A percentile compares a stretch with the other conserved stretches of the same genome.
phyloP scores from a whole-genome alignment of 2,329 filamentous ascomycete species.

The Arachnopeziza araneosa region DNA sequence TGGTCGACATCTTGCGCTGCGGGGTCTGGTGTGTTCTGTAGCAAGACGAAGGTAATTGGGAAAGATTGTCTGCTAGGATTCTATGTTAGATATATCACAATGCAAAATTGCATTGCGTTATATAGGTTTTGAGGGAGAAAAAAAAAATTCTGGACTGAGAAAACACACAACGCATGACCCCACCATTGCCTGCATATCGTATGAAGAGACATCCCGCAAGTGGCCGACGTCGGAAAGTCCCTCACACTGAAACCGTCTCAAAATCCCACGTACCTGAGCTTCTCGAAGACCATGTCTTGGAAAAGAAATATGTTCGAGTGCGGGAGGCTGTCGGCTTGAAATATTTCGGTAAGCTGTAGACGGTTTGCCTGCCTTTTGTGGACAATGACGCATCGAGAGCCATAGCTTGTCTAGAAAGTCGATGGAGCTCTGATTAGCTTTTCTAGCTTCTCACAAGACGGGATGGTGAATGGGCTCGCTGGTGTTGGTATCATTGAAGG shows the following conservation, averaged over 20 bases:
- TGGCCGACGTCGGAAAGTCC: not conserved
- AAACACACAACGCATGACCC: not conserved
- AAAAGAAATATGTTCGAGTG: not conserved
- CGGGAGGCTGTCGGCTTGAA: not conserved
- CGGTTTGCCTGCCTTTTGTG: not conserved
- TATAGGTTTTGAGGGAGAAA: not conserved
- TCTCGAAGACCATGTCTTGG: not conserved
- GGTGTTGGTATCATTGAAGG: not conserved
- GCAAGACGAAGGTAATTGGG: not conserved
- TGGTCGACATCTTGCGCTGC: constrained; percentile 28
- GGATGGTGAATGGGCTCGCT: not conserved
- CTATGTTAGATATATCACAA: not conserved
- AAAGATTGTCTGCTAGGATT: not conserved
- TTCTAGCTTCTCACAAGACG: not conserved
- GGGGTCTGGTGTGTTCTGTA: not conserved
- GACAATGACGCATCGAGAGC: not conserved
- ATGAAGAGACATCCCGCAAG: not conserved
- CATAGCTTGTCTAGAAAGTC: not conserved
- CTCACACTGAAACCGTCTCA: not conserved
- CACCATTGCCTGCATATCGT: not conserved
- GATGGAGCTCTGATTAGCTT: not conserved
- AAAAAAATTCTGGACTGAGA: not conserved
- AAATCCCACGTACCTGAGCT: constrained; percentile 1
- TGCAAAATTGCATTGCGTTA: not conserved
- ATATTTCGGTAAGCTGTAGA: not conserved